Evolutionary conservation across 2,329 filamentous ascomycete species (phyloP), one percentile per base, ranked within the genome.

Genomic region (Trichoderma harzianum): DNA sequence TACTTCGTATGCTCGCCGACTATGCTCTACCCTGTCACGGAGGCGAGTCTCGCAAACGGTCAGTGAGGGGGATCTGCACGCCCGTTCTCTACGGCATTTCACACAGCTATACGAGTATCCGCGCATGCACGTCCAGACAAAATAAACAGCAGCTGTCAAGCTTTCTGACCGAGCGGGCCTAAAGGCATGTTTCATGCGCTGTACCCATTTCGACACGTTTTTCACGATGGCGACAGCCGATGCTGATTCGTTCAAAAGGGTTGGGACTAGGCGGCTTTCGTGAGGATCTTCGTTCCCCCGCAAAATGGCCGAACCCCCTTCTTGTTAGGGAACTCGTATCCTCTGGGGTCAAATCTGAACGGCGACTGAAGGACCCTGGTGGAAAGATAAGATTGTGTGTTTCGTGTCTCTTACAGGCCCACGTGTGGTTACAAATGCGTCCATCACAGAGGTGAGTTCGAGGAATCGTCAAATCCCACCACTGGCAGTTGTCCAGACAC

Each of bases 161-260:
- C 39, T 62, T 28, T 61, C 39, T 58, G 3, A 16, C 8, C n/a
- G 57, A 24, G 39, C 55, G 65, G 65, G 51, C 34, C 65, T 61
- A 69, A 61, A 51, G 66, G 66, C 53, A 61, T 55, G 66, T 69
- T 69, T 51, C 66, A 69, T 61, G 66, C 66, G 24, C 51, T 39
- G 55, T 55, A 18, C 64, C 64, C 64, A 51, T 51, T 39, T 61
- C 55, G 4, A 53, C 66, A 69, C 66, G 66, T 69, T 69, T 47
- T 68, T 24, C 28, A 58, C 47, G 21, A 67, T 53, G 30, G 64
- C 43, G 62, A 65, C 62, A 30, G 53, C 28, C n/a, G 26, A 14
- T 53, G n/a, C 26, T 65, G 30, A 53, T 30, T 34, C 28, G n/a
- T 53, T 21, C 62, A 24, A 34, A 30, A 11, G 6, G 62, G 21